A percentile compares a stretch with the other conserved stretches of the same genome.
phyloP scores from a whole-genome alignment of 192 early-diverging fungal species.

The Glomus cerebriforme region DNA sequence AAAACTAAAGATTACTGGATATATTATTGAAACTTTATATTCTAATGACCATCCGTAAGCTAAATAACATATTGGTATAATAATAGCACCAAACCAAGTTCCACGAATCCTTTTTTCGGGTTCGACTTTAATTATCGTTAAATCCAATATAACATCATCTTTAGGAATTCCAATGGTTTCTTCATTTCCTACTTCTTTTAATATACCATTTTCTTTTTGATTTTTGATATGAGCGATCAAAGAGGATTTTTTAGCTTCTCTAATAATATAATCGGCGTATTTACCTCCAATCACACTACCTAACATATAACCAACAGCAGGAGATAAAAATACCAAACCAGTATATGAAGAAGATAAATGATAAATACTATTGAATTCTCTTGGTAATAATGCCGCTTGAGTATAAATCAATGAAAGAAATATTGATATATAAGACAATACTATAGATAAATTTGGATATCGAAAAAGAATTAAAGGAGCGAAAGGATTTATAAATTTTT shows the following conservation, averaged over 20 bases:
- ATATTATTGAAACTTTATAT: not conserved
- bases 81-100: not conserved
- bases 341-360: not conserved
- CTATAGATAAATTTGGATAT: not conserved
- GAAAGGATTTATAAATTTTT: constrained; percentile 8
- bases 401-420: constrained; percentile 1
- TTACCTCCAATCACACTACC: constrained; percentile 11
- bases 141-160: not conserved
- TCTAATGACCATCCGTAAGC: constrained; percentile 10
- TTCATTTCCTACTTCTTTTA: no score
- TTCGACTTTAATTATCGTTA: not conserved
- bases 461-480: not conserved
- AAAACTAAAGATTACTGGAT: not conserved
- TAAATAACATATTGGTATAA: not conserved
- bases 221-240: not conserved
- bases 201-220: not conserved
- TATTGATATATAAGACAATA: not conserved
- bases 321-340: not conserved
- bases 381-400: constrained; percentile 1
- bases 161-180: no score
- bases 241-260: not conserved
- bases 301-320: constrained; percentile 1
- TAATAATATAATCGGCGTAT: constrained; percentile 9
- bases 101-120: constrained; percentile 22
- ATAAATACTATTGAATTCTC: not conserved